A percentile compares a stretch with the other conserved stretches of the same genome.
Evolutionary conservation across 495 filamentous ascomycete species (phyloP).

Genomic region (Viridothelium virens): DNA sequence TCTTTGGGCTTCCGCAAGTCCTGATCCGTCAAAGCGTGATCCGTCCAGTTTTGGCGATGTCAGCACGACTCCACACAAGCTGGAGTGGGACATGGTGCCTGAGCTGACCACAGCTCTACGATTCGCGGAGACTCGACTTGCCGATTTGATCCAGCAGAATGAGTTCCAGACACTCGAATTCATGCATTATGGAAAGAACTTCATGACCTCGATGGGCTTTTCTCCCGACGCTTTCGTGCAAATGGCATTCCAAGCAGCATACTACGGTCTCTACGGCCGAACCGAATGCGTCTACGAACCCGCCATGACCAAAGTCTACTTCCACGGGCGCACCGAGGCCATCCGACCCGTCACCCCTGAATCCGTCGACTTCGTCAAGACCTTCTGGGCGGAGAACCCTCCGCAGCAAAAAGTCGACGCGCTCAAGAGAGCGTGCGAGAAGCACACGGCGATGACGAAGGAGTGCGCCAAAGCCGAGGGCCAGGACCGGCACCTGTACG

Average conservation of each 20-base stretch:
- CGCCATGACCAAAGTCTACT: slow-evolving; percentile 91
- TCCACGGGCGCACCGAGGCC: slow-evolving; percentile 92
- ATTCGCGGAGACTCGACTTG: slow-evolving; percentile 90
- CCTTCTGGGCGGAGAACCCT: slow-evolving; percentile 90
- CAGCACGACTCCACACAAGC: slow-evolving; percentile 85
- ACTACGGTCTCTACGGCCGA: slow-evolving; percentile 92
- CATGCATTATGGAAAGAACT: slow-evolving; percentile 83
- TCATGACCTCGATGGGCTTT: slow-evolving; percentile 93
- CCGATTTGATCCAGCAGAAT: slow-evolving; percentile 92
- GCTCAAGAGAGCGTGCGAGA: slow-evolving; percentile 71
- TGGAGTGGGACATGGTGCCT: slow-evolving; percentile 96
- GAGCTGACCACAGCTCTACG: slow-evolving; percentile 85
- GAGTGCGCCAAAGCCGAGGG: slow-evolving; percentile 87
- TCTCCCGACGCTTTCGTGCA: slow-evolving; percentile 97
- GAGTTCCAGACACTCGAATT: slow-evolving; percentile 94
- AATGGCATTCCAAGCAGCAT: slow-evolving; percentile 98
- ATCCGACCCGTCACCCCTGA: slow-evolving; percentile 79
- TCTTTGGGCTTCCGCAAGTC: slow-evolving; percentile 83
- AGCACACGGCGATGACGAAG: slow-evolving; percentile 70
- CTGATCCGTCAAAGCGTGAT: slow-evolving; percentile 90
- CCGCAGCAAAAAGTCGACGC: slow-evolving; percentile 75
- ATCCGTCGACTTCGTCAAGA: slow-evolving; percentile 75
- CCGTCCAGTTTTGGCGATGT: slow-evolving; percentile 91
- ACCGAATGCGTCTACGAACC: slow-evolving; percentile 95
- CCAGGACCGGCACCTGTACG: slow-evolving; percentile 91